Evolutionary conservation across 1,139 yeast species (phyloP).

Genomic region (Hyphopichia wangnamkhiaoensis): DNA sequence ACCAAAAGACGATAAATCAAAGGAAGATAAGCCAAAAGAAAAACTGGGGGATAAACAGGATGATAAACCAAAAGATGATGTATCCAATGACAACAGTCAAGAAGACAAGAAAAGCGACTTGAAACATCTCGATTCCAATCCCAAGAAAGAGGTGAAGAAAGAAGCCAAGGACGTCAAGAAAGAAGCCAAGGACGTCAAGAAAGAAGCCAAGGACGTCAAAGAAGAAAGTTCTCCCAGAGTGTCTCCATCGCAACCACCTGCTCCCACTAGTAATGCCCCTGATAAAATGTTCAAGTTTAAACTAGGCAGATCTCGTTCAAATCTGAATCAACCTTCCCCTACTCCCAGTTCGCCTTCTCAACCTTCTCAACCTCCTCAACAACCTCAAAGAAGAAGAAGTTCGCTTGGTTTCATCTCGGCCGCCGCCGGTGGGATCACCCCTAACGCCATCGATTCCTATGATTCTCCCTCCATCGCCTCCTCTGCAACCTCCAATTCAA

Average conservation of each 20-base stretch:
- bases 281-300: slow-evolving; percentile 13
- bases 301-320: slow-evolving; percentile 33
- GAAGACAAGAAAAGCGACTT: no score
- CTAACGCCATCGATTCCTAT: not conserved
- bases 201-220: no score
- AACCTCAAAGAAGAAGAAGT: slow-evolving; percentile 14
- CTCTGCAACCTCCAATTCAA: slow-evolving; percentile 6
- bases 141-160: no score
- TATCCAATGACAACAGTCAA: no score
- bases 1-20: slow-evolving; percentile 4
- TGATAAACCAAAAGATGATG: no score
- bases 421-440: slow-evolving; percentile 1
- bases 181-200: no score
- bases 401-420: slow-evolving; percentile 15
- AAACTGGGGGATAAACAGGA: slow-evolving; percentile 9
- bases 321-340: not conserved
- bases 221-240: no score
- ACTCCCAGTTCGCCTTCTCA: not conserved
- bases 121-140: no score
- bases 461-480: not conserved
- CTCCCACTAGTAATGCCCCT: not conserved
- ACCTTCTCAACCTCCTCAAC: not conserved
- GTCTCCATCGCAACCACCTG: no score
- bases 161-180: no score
- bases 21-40: slow-evolving; percentile 14